phyloP scores from a whole-genome alignment of 2,329 filamentous ascomycete genomes.

The Colletotrichum spaethianum region DNA sequence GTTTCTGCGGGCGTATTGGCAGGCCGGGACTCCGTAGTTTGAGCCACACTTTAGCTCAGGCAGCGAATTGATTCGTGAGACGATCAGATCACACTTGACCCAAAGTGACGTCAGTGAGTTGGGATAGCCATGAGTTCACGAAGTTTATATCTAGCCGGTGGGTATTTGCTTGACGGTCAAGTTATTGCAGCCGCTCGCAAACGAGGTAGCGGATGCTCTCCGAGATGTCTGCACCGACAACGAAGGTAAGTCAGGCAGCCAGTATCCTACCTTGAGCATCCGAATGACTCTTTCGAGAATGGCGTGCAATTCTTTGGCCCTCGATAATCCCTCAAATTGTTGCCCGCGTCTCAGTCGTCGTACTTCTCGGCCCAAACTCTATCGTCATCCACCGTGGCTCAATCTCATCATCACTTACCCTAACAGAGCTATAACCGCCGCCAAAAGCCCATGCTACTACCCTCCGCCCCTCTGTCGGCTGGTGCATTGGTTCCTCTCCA shows the following conservation, averaged over 20 bases:
- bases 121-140: not conserved
- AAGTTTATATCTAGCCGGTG: too few relatives aligned
- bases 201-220: slow-evolving; percentile 16
- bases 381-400: slow-evolving; percentile 63
- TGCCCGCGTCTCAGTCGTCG: slow-evolving; percentile 63
- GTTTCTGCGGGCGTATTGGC: slow-evolving; percentile 35
- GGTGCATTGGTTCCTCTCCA: slow-evolving; percentile 60
- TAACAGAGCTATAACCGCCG: slow-evolving; percentile 53
- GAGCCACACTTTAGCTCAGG: slow-evolving; percentile 30
- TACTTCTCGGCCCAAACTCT: slow-evolving; percentile 63
- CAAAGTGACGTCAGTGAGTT: slow-evolving; percentile 23
- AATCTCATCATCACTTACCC: slow-evolving; percentile 59
- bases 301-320: slow-evolving; percentile 26
- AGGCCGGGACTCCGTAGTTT: slow-evolving; percentile 22
- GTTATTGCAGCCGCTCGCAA: slow-evolving; percentile 11
- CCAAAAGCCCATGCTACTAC: slow-evolving; percentile 56
- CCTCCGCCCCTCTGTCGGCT: slow-evolving; percentile 57
- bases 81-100: slow-evolving; percentile 18
- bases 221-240: slow-evolving; percentile 15
- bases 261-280: too few relatives aligned
- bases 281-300: slow-evolving; percentile 43
- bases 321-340: slow-evolving; percentile 49
- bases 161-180: not conserved
- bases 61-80: slow-evolving; percentile 27
- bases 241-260: slow-evolving; percentile 2